These are phyloP conservation scores for Yarrowia sp. DNA, from an alignment of 805 yeast genomes.

Conservation along the genomic window DNA sequence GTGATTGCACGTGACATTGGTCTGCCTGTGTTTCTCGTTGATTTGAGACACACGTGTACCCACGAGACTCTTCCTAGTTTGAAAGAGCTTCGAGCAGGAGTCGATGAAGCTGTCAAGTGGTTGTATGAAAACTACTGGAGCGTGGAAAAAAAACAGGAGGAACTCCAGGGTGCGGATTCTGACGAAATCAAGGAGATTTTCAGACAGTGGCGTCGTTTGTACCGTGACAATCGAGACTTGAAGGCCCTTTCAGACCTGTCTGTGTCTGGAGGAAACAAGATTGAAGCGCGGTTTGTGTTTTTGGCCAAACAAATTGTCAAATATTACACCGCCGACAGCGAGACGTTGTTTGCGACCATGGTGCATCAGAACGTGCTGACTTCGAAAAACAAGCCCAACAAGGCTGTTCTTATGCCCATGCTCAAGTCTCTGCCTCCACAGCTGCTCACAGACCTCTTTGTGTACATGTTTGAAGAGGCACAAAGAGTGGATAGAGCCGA, in stretches of 20 bases:
- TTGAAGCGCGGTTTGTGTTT: background rate
- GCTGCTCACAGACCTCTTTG: background rate
- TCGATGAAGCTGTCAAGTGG: background rate
- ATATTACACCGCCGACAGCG: background rate
- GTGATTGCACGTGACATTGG: constrained; percentile 17
- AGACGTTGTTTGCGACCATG: background rate
- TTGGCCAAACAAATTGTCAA: background rate
- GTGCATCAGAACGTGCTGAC: constrained; percentile 1
- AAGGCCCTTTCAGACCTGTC: background rate
- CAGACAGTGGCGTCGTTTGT: constrained; percentile 8
- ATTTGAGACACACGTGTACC: constrained; percentile 15
- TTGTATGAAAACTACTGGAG: background rate
- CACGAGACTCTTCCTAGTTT: constrained; percentile 4
- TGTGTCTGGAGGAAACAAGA: background rate
- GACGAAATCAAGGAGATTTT: constrained; percentile 1
- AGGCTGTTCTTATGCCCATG: background rate
- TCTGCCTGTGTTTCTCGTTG: background rate
- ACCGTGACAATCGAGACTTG: background rate
- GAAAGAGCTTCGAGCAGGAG: background rate
- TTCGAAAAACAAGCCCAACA: background rate
- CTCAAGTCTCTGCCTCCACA: background rate
- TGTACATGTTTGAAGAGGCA: background rate
- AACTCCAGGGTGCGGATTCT: background rate
- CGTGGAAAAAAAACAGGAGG: background rate
- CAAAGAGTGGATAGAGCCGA: background rate